A percentile compares a stretch with the other conserved stretches of the same genome.
phyloP scores from a whole-genome alignment of 2,329 filamentous ascomycete species.

The Gnomoniopsis sp. region DNA sequence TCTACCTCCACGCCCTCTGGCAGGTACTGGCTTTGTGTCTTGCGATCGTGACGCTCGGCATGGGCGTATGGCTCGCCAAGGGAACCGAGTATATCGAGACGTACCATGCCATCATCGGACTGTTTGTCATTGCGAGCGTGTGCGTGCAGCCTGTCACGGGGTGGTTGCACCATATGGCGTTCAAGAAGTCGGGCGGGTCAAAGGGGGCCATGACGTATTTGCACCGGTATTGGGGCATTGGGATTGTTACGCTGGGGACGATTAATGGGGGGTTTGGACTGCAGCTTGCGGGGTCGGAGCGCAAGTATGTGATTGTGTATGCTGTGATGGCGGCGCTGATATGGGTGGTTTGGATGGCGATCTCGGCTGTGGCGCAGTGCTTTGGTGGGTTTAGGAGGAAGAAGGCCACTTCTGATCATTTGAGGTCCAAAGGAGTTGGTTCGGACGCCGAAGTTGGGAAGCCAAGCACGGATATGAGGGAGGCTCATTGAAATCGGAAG shows the following conservation, averaged over 20 bases:
- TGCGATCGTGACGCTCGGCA: slow-evolving; percentile 35
- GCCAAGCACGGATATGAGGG: not conserved
- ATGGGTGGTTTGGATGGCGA: slow-evolving; percentile 20
- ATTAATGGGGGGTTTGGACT: slow-evolving; percentile 23
- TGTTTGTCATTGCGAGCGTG: not conserved
- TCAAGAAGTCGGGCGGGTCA: not conserved
- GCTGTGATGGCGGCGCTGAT: slow-evolving; percentile 22
- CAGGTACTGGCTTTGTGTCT: slow-evolving; percentile 35
- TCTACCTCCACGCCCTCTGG: slow-evolving; percentile 37
- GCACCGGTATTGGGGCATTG: slow-evolving; percentile 9
- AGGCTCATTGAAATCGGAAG: not conserved
- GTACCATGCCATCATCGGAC: slow-evolving; percentile 4
- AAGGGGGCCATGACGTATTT: slow-evolving; percentile 1
- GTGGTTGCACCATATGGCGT: slow-evolving; percentile 4
- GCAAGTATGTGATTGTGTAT: slow-evolving; percentile 21
- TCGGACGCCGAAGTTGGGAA: not conserved
- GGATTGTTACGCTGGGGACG: slow-evolving; percentile 19
- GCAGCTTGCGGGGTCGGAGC: slow-evolving; percentile 16
- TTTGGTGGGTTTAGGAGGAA: not conserved
- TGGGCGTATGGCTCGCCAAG: slow-evolving; percentile 37
- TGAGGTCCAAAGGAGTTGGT: not conserved
- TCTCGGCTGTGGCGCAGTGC: slow-evolving; percentile 6
- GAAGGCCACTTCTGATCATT: not conserved
- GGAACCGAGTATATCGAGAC: slow-evolving; percentile 1
- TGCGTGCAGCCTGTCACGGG: slow-evolving; percentile 10